Conservation (phyloP, 116 monocot species). For the Zostera marina region DNA sequence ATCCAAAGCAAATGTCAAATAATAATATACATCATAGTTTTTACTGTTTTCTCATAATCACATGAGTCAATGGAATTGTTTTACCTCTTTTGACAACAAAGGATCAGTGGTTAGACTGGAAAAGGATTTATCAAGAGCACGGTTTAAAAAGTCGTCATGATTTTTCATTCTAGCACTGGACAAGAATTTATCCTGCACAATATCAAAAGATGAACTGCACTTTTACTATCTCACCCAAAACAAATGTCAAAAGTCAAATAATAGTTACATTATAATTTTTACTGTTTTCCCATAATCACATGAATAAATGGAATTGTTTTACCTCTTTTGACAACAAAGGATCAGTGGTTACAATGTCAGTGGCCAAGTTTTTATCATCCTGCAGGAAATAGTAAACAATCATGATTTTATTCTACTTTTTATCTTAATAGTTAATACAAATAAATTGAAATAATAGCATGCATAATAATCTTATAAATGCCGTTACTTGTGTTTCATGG, state of each 20-base stretch:
- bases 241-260: background rate
- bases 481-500: no score
- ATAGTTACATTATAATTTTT: no score
- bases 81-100: no score
- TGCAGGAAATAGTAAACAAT: no score
- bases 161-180: background rate
- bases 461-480: no score
- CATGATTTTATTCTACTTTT: background rate
- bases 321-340: background rate
- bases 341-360: no score
- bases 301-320: background rate
- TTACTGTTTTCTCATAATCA: no score
- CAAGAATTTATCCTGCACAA: no score
- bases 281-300: background rate
- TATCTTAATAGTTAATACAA: background rate
- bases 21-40: background rate
- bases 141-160: background rate
- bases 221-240: background rate
- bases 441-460: background rate
- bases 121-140: background rate
- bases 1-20: background rate
- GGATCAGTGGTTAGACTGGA: no score
- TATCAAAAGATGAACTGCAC: background rate
- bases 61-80: no score
- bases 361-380: background rate